Base-by-base conservation (phyloP, 2,329 filamentous ascomycete species). In the Aureobasidium sp. region DNA sequence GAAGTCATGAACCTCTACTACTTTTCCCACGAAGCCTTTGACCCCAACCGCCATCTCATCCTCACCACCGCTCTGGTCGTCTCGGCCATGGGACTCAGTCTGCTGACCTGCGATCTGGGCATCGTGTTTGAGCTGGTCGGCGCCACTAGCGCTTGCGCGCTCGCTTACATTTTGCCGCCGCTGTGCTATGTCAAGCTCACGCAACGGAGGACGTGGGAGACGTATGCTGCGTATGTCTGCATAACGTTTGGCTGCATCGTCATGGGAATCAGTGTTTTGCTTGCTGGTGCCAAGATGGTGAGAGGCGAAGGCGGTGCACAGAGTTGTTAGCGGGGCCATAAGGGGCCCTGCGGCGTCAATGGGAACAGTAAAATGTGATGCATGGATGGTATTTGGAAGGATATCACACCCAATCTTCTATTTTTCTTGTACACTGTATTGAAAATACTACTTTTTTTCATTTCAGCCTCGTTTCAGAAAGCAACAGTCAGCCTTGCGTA, bases 41-140 rank as follows among this genome's bases (percentile, higher is more conserved):
- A 91, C 71, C 84, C 90, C 67, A 86, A 86, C 64, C 84, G 91
- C 45, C 94, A 99, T 74, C 75, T 99, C 47, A 83, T 95, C 62
- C 88, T 97, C 72, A 95, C 88, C 65, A 91, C 90, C 1, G 68
- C 84, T 4, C 80, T 97, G 27, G 89, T 97, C n/a, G 78, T 90
- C 4, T 79, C 82, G 25, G 89, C 93, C 57, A 88, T 94, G 82
- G 77, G 77, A 7, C 72, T 97, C 59, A 88, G 88, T 63, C 79
- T 99, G 60, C 71, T 95, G 63, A 97, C 92, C 0, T 97, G 94
- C 75, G 94, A 99, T 71, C 79, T 99, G 3, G 94, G 94, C 57
- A 84, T 89, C 46, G 93, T 99, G 1, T 96, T 99, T 70, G 94
- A 99, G 77, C 79, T 99, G 19, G 94, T 99, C 61, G 94, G 94